phyloP scores from a whole-genome alignment of 768 basidiomycete species.

The Tubosaeta sp. region DNA sequence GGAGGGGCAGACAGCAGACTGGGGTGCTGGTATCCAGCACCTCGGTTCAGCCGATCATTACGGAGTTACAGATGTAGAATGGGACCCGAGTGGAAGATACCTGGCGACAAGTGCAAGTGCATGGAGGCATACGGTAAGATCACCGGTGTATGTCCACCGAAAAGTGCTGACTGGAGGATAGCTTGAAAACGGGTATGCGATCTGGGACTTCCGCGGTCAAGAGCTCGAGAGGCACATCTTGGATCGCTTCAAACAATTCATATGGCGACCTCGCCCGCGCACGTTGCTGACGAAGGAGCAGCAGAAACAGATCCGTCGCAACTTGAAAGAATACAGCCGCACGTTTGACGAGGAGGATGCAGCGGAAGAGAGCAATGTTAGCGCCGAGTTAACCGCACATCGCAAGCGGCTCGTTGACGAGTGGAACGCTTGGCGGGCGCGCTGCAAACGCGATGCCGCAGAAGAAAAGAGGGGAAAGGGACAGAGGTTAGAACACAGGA shows the following conservation, averaged over 20 bases:
- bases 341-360: conserved; percentile 96
- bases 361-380: conserved; percentile 90
- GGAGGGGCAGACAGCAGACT: conserved; percentile 54
- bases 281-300: conserved; percentile 84
- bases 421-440: conserved; percentile 95
- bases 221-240: conserved; percentile 84
- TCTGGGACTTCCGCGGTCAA: conserved; percentile 99
- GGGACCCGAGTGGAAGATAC: conserved; percentile 96
- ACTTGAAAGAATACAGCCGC: conserved; percentile 87
- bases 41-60: conserved; percentile 91
- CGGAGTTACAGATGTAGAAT: conserved; percentile 95
- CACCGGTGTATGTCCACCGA: not conserved
- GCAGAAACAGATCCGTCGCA: conserved; percentile 81
- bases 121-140: conserved; percentile 87
- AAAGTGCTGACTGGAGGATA: conserved; percentile 29
- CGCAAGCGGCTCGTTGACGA: conserved; percentile 93
- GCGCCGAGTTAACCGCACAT: conserved; percentile 86
- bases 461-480: conserved; percentile 47
- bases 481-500: conserved; percentile 29
- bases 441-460: conserved; percentile 61
- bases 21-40: conserved; percentile 82
- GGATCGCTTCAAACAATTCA: conserved; percentile 97
- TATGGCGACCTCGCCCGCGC: conserved; percentile 95
- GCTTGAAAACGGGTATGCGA: conserved; percentile 94
- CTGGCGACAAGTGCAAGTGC: conserved; percentile 90